Conservation (phyloP, 2,329 filamentous ascomycete species). For the Verticillium albo-atrum region DNA sequence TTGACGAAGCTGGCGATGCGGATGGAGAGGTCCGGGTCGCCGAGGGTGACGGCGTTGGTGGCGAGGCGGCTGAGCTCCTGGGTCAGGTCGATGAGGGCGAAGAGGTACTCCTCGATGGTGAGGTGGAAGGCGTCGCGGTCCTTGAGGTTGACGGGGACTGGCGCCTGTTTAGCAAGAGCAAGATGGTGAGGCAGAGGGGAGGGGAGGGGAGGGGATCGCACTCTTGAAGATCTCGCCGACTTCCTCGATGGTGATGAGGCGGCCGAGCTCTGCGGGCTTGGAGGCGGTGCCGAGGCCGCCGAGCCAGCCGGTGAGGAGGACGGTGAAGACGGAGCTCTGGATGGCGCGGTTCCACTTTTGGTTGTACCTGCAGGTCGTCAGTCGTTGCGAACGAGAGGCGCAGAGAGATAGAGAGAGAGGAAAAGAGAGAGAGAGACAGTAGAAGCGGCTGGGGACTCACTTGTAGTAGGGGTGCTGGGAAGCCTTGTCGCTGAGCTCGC, state of each 20-base stretch:
- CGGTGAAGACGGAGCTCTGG: constrained; percentile 67
- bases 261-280: constrained; percentile 51
- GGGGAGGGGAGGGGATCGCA: constrained; percentile 33
- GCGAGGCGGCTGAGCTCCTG: constrained; percentile 89
- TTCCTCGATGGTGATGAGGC: constrained; percentile 82
- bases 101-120: constrained; percentile 94
- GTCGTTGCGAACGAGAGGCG: neutral
- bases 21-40: constrained; percentile 80
- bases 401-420: neutral
- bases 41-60: constrained; percentile 89
- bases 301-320: constrained; percentile 66
- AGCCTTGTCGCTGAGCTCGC: constrained; percentile 66
- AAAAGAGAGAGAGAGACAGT: neutral
- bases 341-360: constrained; percentile 77
- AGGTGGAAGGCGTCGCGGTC: constrained; percentile 88
- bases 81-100: constrained; percentile 79
- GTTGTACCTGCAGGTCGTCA: constrained; percentile 60
- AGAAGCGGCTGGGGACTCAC: no score
- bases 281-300: constrained; percentile 60
- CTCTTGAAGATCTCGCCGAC: constrained; percentile 73
- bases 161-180: neutral
- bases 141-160: constrained; percentile 88
- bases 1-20: constrained; percentile 91
- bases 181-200: neutral
- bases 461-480: constrained; percentile 96